A percentile compares a stretch with the other conserved stretches of the same genome.
These are phyloP conservation scores for Fusarium graminum DNA, from an alignment of 2,329 filamentous ascomycete species.

Conservation along the genomic window DNA sequence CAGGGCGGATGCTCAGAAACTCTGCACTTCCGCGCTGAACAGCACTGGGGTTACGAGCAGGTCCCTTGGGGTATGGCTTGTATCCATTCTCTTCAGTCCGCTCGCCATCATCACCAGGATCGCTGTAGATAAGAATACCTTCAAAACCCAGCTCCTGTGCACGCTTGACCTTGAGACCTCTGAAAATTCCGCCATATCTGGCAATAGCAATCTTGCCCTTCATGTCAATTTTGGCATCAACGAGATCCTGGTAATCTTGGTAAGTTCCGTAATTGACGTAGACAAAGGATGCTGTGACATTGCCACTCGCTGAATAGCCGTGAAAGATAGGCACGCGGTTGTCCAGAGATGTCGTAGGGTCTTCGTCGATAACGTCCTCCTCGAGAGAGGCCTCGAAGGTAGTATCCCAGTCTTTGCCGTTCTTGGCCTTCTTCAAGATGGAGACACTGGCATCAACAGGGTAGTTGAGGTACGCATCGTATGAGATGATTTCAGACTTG, in stretches of 20 bases:
- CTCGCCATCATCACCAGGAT: conserved; percentile 89
- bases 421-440: conserved; percentile 64
- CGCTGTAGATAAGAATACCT: conserved; percentile 85
- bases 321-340: conserved; percentile 91
- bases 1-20: conserved; percentile 77
- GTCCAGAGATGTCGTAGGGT: conserved; percentile 78
- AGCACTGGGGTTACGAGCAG: conserved; percentile 86
- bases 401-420: conserved; percentile 66
- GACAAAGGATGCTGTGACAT: conserved; percentile 88
- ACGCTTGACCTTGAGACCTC: conserved; percentile 91
- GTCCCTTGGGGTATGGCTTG: conserved; percentile 84
- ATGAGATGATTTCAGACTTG: conserved; percentile 72
- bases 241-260: conserved; percentile 84
- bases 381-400: conserved; percentile 84
- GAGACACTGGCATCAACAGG: conserved; percentile 78
- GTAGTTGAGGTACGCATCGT: conserved; percentile 84
- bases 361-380: conserved; percentile 87
- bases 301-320: conserved; percentile 91
- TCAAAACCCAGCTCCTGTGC: conserved; percentile 92
- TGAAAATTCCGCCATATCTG: conserved; percentile 88
- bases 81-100: conserved; percentile 86
- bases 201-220: conserved; percentile 88
- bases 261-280: conserved; percentile 94
- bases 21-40: conserved; percentile 91
- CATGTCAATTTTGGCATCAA: conserved; percentile 79